Evolutionary conservation across 805 yeast species (phyloP).

Genomic region (Nakazawaea ishiwadae): DNA sequence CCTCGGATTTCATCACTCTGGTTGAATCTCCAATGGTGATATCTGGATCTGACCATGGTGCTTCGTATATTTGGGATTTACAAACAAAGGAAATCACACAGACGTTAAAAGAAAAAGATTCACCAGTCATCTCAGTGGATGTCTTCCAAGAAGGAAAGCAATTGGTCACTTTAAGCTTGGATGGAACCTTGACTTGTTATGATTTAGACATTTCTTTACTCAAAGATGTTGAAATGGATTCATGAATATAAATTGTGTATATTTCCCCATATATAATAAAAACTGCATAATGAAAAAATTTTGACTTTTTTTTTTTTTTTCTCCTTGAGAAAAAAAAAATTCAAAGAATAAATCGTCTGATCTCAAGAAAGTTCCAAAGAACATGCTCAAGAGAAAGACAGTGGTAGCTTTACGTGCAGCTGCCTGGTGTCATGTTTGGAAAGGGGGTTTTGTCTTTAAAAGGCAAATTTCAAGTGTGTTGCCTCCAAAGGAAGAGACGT

Average conservation of each 20-base stretch:
- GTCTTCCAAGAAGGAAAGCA: slow-evolving; percentile 29
- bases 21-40: slow-evolving; percentile 36
- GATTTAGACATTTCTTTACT: not conserved
- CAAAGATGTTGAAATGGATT: not conserved
- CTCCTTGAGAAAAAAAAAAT: too few species aligned
- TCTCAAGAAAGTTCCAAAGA: too few species aligned
- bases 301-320: too few species aligned
- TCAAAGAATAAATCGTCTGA: too few species aligned
- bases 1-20: slow-evolving; percentile 43
- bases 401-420: too few species aligned
- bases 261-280: too few species aligned
- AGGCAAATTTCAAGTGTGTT: too few species aligned
- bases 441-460: too few species aligned
- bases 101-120: slow-evolving; percentile 16
- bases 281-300: too few species aligned
- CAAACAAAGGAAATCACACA: slow-evolving; percentile 46
- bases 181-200: slow-evolving; percentile 19
- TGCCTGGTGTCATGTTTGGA: too few species aligned
- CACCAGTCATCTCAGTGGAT: slow-evolving; percentile 40
- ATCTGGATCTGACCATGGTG: slow-evolving; percentile 58
- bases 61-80: slow-evolving; percentile 61
- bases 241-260: not conserved
- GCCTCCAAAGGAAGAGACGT: slow-evolving; percentile 7
- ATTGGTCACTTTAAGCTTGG: slow-evolving; percentile 27
- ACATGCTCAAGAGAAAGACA: too few species aligned